phyloP scores from a whole-genome alignment of 148 eudicot genomes.

The Persicaria tinctoria region DNA sequence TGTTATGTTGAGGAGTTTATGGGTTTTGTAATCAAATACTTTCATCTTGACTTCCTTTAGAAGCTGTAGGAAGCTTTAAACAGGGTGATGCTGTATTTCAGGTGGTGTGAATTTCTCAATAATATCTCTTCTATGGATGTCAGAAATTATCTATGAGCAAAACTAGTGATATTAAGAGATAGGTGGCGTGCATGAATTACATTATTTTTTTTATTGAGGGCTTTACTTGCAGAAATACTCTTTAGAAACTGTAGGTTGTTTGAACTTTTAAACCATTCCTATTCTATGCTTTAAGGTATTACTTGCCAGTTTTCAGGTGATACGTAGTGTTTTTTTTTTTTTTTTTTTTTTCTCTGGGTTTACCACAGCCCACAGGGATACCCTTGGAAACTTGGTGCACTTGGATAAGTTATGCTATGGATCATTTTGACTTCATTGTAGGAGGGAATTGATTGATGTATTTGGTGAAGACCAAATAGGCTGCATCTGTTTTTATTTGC shows the following conservation, averaged over 20 bases:
- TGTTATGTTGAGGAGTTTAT: too few species aligned
- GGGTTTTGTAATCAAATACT: not conserved
- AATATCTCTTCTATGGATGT: not conserved
- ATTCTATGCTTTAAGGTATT: not conserved
- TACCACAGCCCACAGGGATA: not conserved
- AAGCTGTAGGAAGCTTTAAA: not conserved
- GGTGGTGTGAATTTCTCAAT: not conserved
- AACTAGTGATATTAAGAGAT: not conserved
- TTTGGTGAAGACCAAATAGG: not conserved
- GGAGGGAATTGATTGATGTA: not conserved
- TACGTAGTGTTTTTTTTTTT: not conserved
- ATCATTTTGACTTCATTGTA: not conserved
- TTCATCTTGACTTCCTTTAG: not conserved
- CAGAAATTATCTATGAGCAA: not conserved
- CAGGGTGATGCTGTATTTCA: not conserved
- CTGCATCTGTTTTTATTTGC: not conserved
- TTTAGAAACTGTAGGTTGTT: not conserved
- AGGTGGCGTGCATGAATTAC: not conserved
- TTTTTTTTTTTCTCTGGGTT: not conserved
- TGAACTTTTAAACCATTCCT: not conserved
- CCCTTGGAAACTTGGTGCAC: not conserved
- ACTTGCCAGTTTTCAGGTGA: not conserved
- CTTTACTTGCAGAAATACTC: not conserved
- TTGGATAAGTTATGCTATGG: not conserved
- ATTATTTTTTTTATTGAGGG: not conserved